Percentiles rank a stretch among this genome's conserved stretches.
phyloP scores from a whole-genome alignment of 768 basidiomycete species.

The Leccinum obscurum region DNA sequence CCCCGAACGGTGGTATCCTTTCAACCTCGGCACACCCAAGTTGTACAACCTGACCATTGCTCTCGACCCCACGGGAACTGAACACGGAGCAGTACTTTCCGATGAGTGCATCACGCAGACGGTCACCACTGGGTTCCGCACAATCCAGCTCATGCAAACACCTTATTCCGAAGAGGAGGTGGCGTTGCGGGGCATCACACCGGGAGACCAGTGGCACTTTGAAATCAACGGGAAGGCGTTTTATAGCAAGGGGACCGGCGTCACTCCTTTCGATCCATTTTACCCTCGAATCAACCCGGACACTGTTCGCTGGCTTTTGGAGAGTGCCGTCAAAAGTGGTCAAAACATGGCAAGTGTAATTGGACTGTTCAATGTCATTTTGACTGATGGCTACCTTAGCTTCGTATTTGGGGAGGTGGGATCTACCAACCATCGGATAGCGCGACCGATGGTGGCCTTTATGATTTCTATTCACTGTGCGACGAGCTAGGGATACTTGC shows the following conservation, averaged over 20 bases:
- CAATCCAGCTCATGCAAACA: slow-evolving; percentile 51
- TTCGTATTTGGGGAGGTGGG: slow-evolving; percentile 63
- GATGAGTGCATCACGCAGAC: slow-evolving; percentile 37
- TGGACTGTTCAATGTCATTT: background rate
- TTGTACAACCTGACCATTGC: background rate
- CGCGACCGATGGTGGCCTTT: slow-evolving; percentile 43
- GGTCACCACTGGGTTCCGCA: slow-evolving; percentile 56
- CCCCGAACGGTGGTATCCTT: too few relatives aligned
- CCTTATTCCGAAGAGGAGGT: slow-evolving; percentile 48
- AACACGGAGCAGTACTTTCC: slow-evolving; percentile 2
- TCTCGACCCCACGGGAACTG: slow-evolving; percentile 8
- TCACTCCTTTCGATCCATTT: slow-evolving; percentile 63
- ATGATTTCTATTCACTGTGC: slow-evolving; percentile 57
- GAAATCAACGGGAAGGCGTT: slow-evolving; percentile 57
- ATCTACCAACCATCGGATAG: slow-evolving; percentile 48
- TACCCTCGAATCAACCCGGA: slow-evolving; percentile 52
- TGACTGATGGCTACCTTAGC: slow-evolving; percentile 28
- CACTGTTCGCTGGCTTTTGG: slow-evolving; percentile 53
- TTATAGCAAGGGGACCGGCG: slow-evolving; percentile 55
- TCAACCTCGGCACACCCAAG: too few relatives aligned
- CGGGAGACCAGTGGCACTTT: slow-evolving; percentile 64
- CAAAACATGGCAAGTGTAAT: slow-evolving; percentile 54
- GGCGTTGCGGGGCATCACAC: slow-evolving; percentile 49
- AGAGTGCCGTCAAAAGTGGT: slow-evolving; percentile 53
- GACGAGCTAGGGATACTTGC: slow-evolving; percentile 61